Evolutionary conservation across 2,329 filamentous ascomycete genomes (phyloP).

Genomic region (Hypoxylon sp.): DNA sequence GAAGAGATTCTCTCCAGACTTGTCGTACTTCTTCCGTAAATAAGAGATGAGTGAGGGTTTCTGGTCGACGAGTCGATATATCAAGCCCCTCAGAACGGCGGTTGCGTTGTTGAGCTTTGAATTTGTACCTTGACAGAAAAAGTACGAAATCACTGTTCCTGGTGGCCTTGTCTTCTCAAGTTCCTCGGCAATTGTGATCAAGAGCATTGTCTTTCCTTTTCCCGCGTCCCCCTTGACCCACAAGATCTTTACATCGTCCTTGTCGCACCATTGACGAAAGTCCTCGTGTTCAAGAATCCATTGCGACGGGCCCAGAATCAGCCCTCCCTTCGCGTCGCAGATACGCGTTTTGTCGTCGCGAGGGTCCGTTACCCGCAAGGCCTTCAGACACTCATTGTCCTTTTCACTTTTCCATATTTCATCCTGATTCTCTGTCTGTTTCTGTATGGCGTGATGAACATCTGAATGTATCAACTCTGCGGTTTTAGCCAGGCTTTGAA

Average conservation of each 20-base stretch:
- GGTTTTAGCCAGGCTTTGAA: not conserved
- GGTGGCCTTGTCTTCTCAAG: constrained; percentile 25
- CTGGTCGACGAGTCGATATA: constrained; percentile 43
- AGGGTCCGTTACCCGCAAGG: not conserved
- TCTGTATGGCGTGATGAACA: not conserved
- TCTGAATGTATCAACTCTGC: not conserved
- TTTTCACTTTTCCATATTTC: constrained; percentile 1
- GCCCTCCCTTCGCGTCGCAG: constrained; percentile 46
- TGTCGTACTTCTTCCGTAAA: constrained; percentile 46
- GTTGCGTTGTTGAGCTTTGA: constrained; percentile 41
- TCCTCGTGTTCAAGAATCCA: constrained; percentile 47
- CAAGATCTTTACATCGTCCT: constrained; percentile 39
- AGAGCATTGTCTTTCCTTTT: constrained; percentile 55
- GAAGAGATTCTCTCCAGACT: constrained; percentile 46
- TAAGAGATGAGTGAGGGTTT: constrained; percentile 47
- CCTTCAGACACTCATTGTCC: constrained; percentile 2
- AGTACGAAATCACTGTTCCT: constrained; percentile 34
- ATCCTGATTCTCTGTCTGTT: constrained; percentile 1
- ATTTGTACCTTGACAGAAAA: constrained; percentile 48
- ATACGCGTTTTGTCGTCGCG: constrained; percentile 49
- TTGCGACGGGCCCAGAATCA: constrained; percentile 44
- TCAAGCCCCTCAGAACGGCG: constrained; percentile 45
- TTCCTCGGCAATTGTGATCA: constrained; percentile 50
- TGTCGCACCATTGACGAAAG: constrained; percentile 41
- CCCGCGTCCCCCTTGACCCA: constrained; percentile 52